Evolutionary conservation across 2,329 filamentous ascomycete species (phyloP).

Genomic region (Stachybotrys echinatus): DNA sequence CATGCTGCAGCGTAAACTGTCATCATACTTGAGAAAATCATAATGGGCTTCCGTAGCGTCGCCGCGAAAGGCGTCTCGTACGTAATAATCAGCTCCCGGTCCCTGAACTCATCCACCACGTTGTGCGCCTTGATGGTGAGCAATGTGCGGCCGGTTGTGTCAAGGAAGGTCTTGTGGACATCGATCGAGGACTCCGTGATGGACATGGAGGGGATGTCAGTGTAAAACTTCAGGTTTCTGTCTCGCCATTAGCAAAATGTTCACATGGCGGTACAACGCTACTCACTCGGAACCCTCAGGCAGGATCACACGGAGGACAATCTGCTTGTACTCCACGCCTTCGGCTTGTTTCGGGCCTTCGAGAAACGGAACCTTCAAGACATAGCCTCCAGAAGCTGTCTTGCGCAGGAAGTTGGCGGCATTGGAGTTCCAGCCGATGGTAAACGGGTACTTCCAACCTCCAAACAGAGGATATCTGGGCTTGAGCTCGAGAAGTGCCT

Average conservation of each 20-base stretch:
- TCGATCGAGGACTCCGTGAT: constrained; percentile 54
- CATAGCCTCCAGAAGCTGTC: constrained; percentile 62
- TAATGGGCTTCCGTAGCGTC: constrained; percentile 77
- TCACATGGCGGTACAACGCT: not conserved
- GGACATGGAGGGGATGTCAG: constrained; percentile 60
- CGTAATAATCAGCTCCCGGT: constrained; percentile 75
- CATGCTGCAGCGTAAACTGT: constrained; percentile 71
- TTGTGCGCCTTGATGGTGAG: constrained; percentile 78
- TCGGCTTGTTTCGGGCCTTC: constrained; percentile 85
- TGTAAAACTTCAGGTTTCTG: constrained; percentile 75
- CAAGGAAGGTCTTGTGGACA: constrained; percentile 85
- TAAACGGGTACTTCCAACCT: constrained; percentile 97
- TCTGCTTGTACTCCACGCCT: constrained; percentile 78
- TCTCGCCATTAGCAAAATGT: constrained; percentile 29
- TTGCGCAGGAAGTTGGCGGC: constrained; percentile 70
- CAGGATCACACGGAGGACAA: constrained; percentile 76
- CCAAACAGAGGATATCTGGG: constrained; percentile 96
- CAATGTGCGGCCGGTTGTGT: constrained; percentile 82
- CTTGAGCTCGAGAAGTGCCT: constrained; percentile 83
- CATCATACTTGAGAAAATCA: constrained; percentile 70
- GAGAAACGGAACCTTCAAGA: constrained; percentile 86
- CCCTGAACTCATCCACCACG: constrained; percentile 83
- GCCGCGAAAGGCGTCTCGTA: constrained; percentile 79
- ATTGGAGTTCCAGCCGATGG: constrained; percentile 90
- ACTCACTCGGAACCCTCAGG: constrained; percentile 85